These are phyloP conservation scores for Suhomyces canberraensis DNA, from an alignment of 805 yeast species.

Conservation along the genomic window DNA sequence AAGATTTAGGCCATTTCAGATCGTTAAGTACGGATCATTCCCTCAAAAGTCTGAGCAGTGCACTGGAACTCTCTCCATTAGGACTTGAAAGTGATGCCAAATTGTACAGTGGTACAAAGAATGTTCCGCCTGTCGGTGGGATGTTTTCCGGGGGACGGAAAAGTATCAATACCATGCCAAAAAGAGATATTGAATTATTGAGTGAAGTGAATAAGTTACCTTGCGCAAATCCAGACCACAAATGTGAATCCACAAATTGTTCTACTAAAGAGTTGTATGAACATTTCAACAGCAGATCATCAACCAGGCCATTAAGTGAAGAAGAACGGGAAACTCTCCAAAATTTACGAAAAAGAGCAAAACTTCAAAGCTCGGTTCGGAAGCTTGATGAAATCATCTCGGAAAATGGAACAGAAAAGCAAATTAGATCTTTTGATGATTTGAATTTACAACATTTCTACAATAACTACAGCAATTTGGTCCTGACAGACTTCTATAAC, in stretches of 20 bases:
- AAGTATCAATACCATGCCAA: not conserved
- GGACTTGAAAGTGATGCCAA: not conserved
- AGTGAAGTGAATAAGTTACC: constrained; percentile 5
- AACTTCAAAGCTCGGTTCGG: constrained; percentile 5
- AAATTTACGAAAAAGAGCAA: constrained; percentile 5
- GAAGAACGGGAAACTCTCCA: constrained; percentile 3
- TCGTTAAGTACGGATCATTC: not conserved
- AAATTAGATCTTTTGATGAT: constrained; percentile 4
- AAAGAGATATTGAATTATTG: not conserved
- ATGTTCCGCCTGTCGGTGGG: not conserved
- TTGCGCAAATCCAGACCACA: constrained; percentile 2
- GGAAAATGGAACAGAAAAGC: not conserved
- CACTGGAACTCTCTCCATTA: not conserved
- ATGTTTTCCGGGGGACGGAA: not conserved
- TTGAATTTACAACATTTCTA: constrained; percentile 2
- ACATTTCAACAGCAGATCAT: constrained; percentile 1
- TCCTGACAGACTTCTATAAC: constrained; percentile 15
- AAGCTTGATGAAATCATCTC: constrained; percentile 4
- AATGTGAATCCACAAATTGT: constrained; percentile 2
- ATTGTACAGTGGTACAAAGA: not conserved
- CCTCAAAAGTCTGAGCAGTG: not conserved
- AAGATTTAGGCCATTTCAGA: constrained; percentile 6
- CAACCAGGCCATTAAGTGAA: not conserved
- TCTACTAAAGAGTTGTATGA: constrained; percentile 2
- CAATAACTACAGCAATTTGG: constrained; percentile 14